Evolutionary conservation across 441 rosid species (phyloP), one percentile per base, ranked within the genome.

Genomic region (Geranium incanum): DNA sequence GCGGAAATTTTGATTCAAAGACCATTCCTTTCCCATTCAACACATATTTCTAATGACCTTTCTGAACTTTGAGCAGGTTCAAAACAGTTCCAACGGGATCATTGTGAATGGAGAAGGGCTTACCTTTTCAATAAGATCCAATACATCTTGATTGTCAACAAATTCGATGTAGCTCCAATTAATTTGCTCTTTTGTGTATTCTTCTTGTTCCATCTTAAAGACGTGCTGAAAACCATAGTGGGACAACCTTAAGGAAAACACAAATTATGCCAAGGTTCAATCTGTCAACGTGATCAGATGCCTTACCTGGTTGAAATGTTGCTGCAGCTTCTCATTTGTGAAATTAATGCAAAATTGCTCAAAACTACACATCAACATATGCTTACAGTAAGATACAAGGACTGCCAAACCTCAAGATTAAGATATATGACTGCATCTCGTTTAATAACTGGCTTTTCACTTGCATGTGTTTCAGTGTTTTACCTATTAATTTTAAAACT

Each of bases 131-230:
- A 95, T 83, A 71, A 95, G 97, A 81, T 95, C 99, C 66, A 95
- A 82, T 39, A 95, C 97, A 85, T 95, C 97, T 85, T 90, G 91
- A 74, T 95, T 95, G 74, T 95, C 99, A 67, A 92, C 99, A 77
- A 95, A 95, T 75, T 95, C 99, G 74, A 95, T 92, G 86, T 95
- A 89, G 84, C 97, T 95, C 97, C 99, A 95, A 75, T 92, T 75
- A 38, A 95, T 95, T 80, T 86, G 82, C 33, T 28, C 33, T 28
- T 28, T 28, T 28, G 33, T 28, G 33, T 28, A 28, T 28, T 28
- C 33, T 28, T 95, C 97, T 78, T 95, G 99, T 80, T 95, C 97
- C 97, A 90, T 95, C 86, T 95, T 95, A 83, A 95, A 95, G 74
- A 95, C 97, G 12, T 95, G 99, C 97, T 92, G 97, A 70, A 84